Evolutionary conservation across 768 basidiomycete species (phyloP).

Genomic region (Kwoniella bestiolae): DNA sequence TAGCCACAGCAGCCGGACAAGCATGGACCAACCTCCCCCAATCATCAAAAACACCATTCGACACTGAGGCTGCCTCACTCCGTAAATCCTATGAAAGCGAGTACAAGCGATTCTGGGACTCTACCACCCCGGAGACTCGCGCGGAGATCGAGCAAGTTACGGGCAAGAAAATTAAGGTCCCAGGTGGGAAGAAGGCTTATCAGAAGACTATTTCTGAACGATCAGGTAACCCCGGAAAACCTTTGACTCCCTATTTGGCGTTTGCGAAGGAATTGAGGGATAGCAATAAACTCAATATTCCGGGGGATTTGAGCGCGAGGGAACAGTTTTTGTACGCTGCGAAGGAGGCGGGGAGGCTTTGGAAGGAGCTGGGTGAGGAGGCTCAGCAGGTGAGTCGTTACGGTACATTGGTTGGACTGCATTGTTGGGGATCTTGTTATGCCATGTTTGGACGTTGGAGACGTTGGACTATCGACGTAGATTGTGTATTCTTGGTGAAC

Average conservation of each 20-base stretch:
- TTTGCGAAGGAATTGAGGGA: slow-evolving; percentile 40
- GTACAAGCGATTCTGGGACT: slow-evolving; percentile 36
- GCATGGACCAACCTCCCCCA: slow-evolving; percentile 33
- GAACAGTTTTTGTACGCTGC: slow-evolving; percentile 15
- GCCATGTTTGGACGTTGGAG: neutral
- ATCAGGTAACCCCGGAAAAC: slow-evolving; percentile 37
- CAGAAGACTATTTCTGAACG: slow-evolving; percentile 17
- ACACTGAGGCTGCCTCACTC: slow-evolving; percentile 16
- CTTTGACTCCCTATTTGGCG: slow-evolving; percentile 37
- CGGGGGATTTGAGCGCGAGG: slow-evolving; percentile 1
- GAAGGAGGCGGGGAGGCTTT: slow-evolving; percentile 36
- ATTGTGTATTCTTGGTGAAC: no score
- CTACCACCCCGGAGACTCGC: slow-evolving; percentile 25
- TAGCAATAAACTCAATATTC: slow-evolving; percentile 1
- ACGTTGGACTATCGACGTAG: neutral
- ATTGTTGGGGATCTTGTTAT: neutral
- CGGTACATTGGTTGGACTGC: neutral
- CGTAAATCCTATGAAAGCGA: slow-evolving; percentile 27
- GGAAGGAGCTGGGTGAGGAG: slow-evolving; percentile 36
- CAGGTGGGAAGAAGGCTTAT: slow-evolving; percentile 36
- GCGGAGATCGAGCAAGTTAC: slow-evolving; percentile 31
- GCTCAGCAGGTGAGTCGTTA: slow-evolving; percentile 39
- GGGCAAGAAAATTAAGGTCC: slow-evolving; percentile 36
- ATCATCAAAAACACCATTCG: slow-evolving; percentile 21
- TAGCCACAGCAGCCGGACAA: slow-evolving; percentile 22